Conservation (phyloP, 116 monocot species). For the Cymodocea nodosa region DNA sequence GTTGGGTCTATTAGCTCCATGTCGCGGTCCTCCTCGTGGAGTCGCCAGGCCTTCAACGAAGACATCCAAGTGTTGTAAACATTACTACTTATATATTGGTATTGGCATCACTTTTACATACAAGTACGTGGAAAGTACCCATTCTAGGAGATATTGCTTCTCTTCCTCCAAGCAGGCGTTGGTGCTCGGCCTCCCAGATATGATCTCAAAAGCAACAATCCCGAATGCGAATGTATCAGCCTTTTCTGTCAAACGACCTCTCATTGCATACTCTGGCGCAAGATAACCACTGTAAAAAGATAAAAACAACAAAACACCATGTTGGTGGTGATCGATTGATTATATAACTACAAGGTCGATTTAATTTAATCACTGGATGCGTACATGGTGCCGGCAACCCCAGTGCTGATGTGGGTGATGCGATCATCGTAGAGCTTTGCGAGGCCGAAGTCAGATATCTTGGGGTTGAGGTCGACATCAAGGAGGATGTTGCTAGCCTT, state of each 20-base stretch:
- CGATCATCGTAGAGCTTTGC: constrained; percentile 62
- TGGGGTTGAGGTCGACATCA: constrained; percentile 46
- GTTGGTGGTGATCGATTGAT: not conserved
- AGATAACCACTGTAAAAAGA: constrained; percentile 1
- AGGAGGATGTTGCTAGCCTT: constrained; percentile 63
- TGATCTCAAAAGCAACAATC: not conserved
- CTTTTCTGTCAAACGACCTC: not conserved
- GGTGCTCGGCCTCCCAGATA: constrained; percentile 1
- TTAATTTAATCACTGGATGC: not conserved
- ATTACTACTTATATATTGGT: no score
- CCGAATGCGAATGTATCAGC: not conserved
- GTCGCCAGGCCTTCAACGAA: no score
- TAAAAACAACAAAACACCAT: not conserved
- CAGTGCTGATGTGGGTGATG: constrained; percentile 58
- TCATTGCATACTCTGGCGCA: not conserved
- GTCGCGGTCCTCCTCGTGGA: no score
- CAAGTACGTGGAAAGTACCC: no score
- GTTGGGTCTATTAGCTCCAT: no score
- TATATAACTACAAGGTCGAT: not conserved
- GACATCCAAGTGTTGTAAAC: no score
- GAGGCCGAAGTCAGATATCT: constrained; percentile 68
- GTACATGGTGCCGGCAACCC: constrained; percentile 64
- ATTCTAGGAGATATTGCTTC: no score
- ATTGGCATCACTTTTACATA: no score
- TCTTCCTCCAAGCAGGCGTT: no score